Evolutionary conservation across 2,329 filamentous ascomycete genomes (phyloP), one percentile per base, ranked within the genome.

Genomic region (Coleophoma eucalyptorum): DNA sequence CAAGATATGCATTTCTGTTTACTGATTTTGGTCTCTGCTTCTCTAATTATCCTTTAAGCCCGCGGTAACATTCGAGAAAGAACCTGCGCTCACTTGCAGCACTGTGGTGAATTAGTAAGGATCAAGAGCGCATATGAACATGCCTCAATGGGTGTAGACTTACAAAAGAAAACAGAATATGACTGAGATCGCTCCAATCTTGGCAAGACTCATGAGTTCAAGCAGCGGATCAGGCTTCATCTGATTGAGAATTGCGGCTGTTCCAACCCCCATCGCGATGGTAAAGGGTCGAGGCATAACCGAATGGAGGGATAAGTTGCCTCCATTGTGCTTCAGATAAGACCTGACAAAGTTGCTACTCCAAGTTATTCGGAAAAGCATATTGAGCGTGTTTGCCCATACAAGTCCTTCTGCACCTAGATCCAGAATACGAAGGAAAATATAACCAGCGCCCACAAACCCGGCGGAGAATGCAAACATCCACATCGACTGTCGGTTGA

Each of bases 321-420:
- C 67, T 2, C 70, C 73, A 41, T 78, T 70, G 15, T 63, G 64
- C 5, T 51, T 60, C 53, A 95, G 84, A 65, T 84, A 95, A 0
- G 66, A 58, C 33, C 67, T 71, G 50, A 97, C 88, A 64, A 96
- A 99, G 42, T 66, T 63, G 16, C 73, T 70, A 62, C 91, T 94
- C 89, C 91, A 99, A 7, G 81, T 54, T 51, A 96, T 95, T 54
- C 94, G 82, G 61, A 93, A 82, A 0, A 73, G 70, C 92, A 99
- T 96, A 66, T 97, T 97, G 60, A 96, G 81, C 43, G 81, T 84
- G 66, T 97, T 99, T 47, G 92, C 92, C 58, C 82, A 79, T 0
- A 99, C 90, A 41, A 99, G 73, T 0, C 94, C 94, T 40, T 78
- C 75, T 0, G 91, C 92, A 0, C 91, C 94, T 54, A 89, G 71